These are phyloP conservation scores for Neonectria neomacrospora DNA, from an alignment of 2,329 filamentous ascomycete genomes.

Conservation along the genomic window DNA sequence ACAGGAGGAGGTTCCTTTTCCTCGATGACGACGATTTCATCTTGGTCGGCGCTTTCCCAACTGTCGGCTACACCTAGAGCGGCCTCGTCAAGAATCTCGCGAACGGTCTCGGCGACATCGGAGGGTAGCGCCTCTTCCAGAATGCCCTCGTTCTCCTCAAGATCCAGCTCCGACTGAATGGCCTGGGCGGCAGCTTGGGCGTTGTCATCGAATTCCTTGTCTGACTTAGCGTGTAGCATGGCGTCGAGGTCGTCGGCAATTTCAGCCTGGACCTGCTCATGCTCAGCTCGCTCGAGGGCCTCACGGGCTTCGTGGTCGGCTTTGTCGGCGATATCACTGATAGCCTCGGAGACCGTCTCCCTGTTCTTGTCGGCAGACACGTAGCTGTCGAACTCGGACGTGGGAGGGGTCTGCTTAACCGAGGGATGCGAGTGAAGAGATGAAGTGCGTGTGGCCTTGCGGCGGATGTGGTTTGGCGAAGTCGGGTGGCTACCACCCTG, in stretches of 20 bases:
- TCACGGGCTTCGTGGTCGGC: constrained; percentile 69
- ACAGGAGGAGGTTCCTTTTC: constrained; percentile 74
- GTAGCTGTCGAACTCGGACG: constrained; percentile 46
- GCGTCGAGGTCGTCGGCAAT: constrained; percentile 60
- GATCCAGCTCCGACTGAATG: constrained; percentile 65
- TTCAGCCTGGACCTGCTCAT: constrained; percentile 59
- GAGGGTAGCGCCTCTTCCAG: constrained; percentile 60
- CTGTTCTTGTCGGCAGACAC: constrained; percentile 65
- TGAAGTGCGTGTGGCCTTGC: constrained; percentile 50
- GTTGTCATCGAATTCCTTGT: constrained; percentile 64
- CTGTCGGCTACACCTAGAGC: constrained; percentile 77
- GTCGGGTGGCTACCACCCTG: constrained; percentile 57
- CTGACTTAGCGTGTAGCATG: constrained; percentile 62
- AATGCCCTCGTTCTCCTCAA: constrained; percentile 62
- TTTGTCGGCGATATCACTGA: constrained; percentile 70
- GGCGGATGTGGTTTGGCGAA: constrained; percentile 56
- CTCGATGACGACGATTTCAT: constrained; percentile 72
- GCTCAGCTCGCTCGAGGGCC: constrained; percentile 68
- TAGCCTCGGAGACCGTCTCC: constrained; percentile 77
- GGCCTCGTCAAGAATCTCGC: constrained; percentile 57
- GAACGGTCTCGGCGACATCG: constrained; percentile 54
- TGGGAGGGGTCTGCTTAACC: constrained; percentile 46
- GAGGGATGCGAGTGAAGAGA: constrained; percentile 47
- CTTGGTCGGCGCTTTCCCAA: constrained; percentile 89
- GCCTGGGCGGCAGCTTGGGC: constrained; percentile 58